These are phyloP conservation scores for Trifolium dubium DNA, from an alignment of 306 rosid species.

Conservation along the genomic window DNA sequence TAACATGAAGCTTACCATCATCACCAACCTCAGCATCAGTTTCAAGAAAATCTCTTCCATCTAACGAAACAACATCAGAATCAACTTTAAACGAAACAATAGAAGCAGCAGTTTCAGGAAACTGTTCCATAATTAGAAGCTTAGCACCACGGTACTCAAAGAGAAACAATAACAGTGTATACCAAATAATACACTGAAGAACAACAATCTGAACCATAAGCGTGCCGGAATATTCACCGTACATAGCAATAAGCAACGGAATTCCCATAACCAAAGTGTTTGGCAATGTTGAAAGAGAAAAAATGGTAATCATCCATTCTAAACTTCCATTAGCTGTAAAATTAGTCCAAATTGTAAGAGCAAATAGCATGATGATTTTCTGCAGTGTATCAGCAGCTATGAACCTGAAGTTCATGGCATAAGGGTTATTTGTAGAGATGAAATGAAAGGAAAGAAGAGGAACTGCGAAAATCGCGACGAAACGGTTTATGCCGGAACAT, in stretches of 20 bases:
- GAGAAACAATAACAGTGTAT: constrained; percentile 83
- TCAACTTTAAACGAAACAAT: constrained; percentile 94
- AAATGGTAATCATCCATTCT: constrained; percentile 97
- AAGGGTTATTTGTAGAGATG: constrained; percentile 77
- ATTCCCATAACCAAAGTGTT: constrained; percentile 96
- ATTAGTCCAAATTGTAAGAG: constrained; percentile 70
- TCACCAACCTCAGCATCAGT: constrained; percentile 92
- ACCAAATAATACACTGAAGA: constrained; percentile 95
- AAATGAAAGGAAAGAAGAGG: constrained; percentile 95
- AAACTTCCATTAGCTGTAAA: constrained; percentile 80
- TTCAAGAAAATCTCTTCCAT: constrained; percentile 86
- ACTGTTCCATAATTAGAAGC: constrained; percentile 92
- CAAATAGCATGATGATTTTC: constrained; percentile 82
- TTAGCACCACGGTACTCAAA: constrained; percentile 96
- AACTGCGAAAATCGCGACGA: constrained; percentile 93
- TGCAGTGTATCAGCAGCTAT: constrained; percentile 96
- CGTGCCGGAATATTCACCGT: constrained; percentile 61
- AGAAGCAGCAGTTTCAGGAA: constrained; percentile 96
- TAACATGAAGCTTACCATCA: constrained; percentile 94
- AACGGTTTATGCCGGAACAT: constrained; percentile 97
- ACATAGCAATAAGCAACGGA: constrained; percentile 87
- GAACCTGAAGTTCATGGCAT: constrained; percentile 91
- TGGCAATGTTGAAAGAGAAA: constrained; percentile 94
- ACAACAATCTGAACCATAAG: constrained; percentile 97
- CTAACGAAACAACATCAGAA: constrained; percentile 94